Percentiles rank a stretch among this genome's conserved stretches.
Conservation (phyloP, 768 basidiomycete species). For the Crucibulum laeve region DNA sequence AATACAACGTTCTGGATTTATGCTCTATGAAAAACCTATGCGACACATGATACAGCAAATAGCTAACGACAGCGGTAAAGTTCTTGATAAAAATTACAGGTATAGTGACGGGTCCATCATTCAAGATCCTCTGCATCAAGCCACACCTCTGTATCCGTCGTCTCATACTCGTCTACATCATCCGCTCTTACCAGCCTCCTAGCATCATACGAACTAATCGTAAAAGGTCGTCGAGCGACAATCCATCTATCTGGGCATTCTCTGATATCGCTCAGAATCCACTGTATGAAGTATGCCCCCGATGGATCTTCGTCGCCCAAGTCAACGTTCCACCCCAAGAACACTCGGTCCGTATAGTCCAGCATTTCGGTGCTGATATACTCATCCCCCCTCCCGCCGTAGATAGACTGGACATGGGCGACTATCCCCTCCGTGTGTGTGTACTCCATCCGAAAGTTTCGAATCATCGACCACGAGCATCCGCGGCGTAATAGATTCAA, state of each 20-base stretch:
- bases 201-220: conserved; percentile 26
- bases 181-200: conserved; percentile 22
- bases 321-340: conserved; percentile 66
- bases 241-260: conserved; percentile 27
- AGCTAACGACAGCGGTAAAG: no score
- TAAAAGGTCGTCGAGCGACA: conserved; percentile 15
- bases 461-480: conserved; percentile 1
- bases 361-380: conserved; percentile 20
- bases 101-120: no score
- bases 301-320: conserved; percentile 41
- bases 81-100: background rate
- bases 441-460: conserved; percentile 1
- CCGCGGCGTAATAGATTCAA: conserved; percentile 11
- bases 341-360: conserved; percentile 33
- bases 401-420: conserved; percentile 9
- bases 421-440: conserved; percentile 1
- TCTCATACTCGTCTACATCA: conserved; percentile 29
- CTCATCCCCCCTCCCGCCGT: conserved; percentile 21
- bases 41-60: no score
- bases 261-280: conserved; percentile 31
- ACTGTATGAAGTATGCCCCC: conserved; percentile 39
- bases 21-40: no score
- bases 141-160: conserved; percentile 29
- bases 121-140: conserved; percentile 17
- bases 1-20: no score